Evolutionary conservation across 1,284 basidiomycete species (phyloP).

Genomic region (Apiotrichum mycotoxinovorans): DNA sequence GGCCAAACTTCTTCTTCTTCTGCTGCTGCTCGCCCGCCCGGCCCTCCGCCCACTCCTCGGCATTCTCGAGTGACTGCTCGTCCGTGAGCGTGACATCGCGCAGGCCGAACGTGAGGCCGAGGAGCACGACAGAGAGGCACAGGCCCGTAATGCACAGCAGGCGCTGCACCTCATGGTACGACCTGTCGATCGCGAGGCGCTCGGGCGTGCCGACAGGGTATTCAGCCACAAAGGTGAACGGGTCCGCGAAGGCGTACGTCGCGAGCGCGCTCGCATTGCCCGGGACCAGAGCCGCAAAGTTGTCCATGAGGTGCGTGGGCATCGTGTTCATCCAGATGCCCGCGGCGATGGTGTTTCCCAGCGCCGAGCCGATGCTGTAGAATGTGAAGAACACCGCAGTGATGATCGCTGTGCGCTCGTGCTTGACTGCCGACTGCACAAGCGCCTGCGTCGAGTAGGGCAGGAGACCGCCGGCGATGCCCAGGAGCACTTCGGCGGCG

Average conservation of each 20-base stretch:
- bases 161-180: constrained; percentile 41
- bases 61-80: constrained; percentile 33
- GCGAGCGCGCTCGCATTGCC: constrained; percentile 37
- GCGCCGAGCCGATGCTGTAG: constrained; percentile 49
- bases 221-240: constrained; percentile 34
- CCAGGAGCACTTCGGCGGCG: constrained; percentile 50
- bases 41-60: constrained; percentile 17
- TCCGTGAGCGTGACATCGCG: constrained; percentile 35
- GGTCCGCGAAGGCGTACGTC: constrained; percentile 38
- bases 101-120: constrained; percentile 28
- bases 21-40: background rate
- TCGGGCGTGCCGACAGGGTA: constrained; percentile 45
- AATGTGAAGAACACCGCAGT: constrained; percentile 48
- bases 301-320: constrained; percentile 16
- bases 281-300: constrained; percentile 19
- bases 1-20: background rate
- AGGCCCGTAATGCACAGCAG: constrained; percentile 43
- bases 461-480: constrained; percentile 49
- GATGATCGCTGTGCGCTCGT: constrained; percentile 49
- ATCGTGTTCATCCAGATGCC: constrained; percentile 45
- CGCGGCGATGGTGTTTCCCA: constrained; percentile 47
- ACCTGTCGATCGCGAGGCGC: constrained; percentile 35
- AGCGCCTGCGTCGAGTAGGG: constrained; percentile 50
- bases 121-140: constrained; percentile 29
- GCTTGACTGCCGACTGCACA: constrained; percentile 48